Evolutionary conservation across 2,329 filamentous ascomycete genomes (phyloP), one percentile per base, ranked within the genome.

Genomic region (Aspergillus transmontanensis): DNA sequence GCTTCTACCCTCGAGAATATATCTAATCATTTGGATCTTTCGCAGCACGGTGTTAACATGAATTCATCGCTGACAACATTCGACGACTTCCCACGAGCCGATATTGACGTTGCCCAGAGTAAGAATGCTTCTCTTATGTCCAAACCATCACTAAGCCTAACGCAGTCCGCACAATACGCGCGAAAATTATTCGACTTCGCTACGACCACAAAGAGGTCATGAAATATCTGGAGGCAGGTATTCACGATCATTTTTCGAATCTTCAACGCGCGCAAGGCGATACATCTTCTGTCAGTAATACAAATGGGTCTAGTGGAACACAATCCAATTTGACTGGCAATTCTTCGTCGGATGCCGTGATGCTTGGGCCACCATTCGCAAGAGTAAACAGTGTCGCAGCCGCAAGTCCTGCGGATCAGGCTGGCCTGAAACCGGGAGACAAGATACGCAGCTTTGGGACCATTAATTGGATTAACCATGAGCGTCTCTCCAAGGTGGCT

Each of bases 81-180:
- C 65, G 95, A 98, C 79, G 95, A 95, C 55, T 99, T 92, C 76
- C 95, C 95, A 36, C 87, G 95, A 75, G 90, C 92, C 71, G 95
- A 99, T 78, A 89, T 99, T 67, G 95, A 99, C 77, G 91, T 99
- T 66, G 90, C 95, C 30, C 94, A 97, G 80, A 95, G 93, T 95
- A 87, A 68, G 84, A 57, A 46, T n/a, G 19, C 34, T 12, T 43
- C 19, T 58, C 32, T 9, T 53, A 19, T 12, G 23, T 30, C n/a
- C 12, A 61, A 19, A 21, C 59, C 45, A 1, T 60, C 63, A 60
- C 69, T 70, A 58, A 71, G 28, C 60, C 21, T 58, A 57, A 16
- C 21, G 60, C 71, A 96, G 92, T 99, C 75, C 92, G 95, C 65
- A 97, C 93, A n/a, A 97, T 94, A 43, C 86, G 95, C 78, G 87